Base-by-base conservation (phyloP, 2,329 filamentous ascomycete species). In the Aspergillus versicolor region DNA sequence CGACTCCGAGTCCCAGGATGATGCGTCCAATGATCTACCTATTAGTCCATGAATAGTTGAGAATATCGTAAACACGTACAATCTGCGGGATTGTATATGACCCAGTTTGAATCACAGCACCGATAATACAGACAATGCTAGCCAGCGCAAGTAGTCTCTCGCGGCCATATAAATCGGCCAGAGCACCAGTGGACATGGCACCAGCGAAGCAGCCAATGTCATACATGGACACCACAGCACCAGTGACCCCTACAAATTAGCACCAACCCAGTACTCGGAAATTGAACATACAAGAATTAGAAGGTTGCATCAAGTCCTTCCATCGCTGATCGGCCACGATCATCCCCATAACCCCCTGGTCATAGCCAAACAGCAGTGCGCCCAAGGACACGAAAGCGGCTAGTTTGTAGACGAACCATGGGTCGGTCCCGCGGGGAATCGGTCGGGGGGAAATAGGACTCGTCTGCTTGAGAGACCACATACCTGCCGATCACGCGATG, bases 11-110 rank as follows among this genome's bases (percentile, higher is more conserved):
- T 15, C 62, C 63, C 24, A 64, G 40, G 24, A 64, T 54, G 7
- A 65, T 57, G 7, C 62, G 56, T 3, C 63, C 61, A 22, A 65
- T 53, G 5, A 58, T 62, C 61, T 61, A 38, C 6, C 22, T 44
- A 17, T 48, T 37, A 48, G 30, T 34, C 13, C 34, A 13, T 13
- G 19, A 9, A 7, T 17, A 22, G 24, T 11, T 19, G 32, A 19
- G 55, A 43, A 22, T 22, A 19, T 43, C 15, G 22, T 7, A 17
- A 13, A 22, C 8, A 34, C 58, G 43, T 56, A 66, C 61, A 27
- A 65, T 65, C 27, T 68, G 67, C 11, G 58, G 22, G 19, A 65
- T 56, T 1, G 60, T 61, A 43, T 59, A 65, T 2, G 64, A 64
- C 15, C 57, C 55, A 3, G 63, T 47, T 12, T 64, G 64, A 1